These are phyloP conservation scores for Floccularia luteovirens DNA, from an alignment of 768 basidiomycete species.

Conservation along the genomic window DNA sequence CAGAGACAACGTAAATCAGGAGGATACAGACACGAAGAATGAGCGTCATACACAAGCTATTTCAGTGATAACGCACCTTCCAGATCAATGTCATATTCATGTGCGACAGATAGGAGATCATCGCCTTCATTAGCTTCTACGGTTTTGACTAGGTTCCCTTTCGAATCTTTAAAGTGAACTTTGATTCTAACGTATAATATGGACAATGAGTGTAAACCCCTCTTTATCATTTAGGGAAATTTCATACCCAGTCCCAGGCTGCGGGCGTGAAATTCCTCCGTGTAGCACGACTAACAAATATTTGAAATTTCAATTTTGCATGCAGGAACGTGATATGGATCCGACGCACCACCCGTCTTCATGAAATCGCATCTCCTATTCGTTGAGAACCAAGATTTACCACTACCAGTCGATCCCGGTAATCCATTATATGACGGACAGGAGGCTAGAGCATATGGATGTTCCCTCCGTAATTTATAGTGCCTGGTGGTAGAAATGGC, in stretches of 20 bases:
- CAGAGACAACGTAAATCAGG: not conserved
- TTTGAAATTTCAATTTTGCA: no score
- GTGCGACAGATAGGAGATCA: constrained; percentile 83
- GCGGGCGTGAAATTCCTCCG: constrained; percentile 15
- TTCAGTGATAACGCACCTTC: constrained; percentile 60
- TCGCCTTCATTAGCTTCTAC: constrained; percentile 94
- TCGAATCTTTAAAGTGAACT: constrained; percentile 84
- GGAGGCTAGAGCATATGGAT: no score
- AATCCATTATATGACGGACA: no score
- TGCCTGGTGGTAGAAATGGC: no score
- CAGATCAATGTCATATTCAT: constrained; percentile 92
- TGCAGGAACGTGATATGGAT: no score
- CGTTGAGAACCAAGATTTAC: no score
- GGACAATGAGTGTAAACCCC: not conserved
- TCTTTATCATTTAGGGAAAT: not conserved
- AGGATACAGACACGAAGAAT: no score
- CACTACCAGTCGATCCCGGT: no score
- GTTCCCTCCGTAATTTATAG: no score
- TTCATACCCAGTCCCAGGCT: constrained; percentile 19
- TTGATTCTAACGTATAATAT: constrained; percentile 53
- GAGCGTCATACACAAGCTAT: no score
- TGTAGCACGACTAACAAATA: constrained; percentile 7
- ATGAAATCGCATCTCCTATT: no score
- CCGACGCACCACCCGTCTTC: no score
- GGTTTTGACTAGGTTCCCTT: constrained; percentile 76